A percentile compares a stretch with the other conserved stretches of the same genome.
Conservation (phyloP, 768 basidiomycete genomes). For the Porpolomopsis calyptriformis region DNA sequence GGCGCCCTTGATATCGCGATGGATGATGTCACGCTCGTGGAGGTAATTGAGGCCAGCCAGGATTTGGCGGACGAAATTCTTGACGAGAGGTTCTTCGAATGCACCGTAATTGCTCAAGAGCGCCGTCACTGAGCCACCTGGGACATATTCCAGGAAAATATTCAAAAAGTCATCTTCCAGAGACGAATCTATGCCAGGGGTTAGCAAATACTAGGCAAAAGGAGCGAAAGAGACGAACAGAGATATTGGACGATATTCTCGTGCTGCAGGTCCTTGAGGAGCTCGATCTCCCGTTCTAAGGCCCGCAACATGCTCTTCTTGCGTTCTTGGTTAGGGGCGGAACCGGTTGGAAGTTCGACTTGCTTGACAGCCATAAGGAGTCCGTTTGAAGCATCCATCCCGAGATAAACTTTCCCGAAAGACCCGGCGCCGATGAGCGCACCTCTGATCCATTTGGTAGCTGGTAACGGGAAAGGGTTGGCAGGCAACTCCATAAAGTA, state of each 20-base stretch:
- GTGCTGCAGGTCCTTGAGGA: constrained; percentile 86
- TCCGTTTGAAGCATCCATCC: constrained; percentile 86
- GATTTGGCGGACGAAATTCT: constrained; percentile 89
- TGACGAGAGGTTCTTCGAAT: constrained; percentile 85
- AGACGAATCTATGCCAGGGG: constrained; percentile 74
- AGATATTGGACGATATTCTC: constrained; percentile 98
- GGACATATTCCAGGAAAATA: constrained; percentile 96
- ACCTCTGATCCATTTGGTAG: constrained; percentile 94
- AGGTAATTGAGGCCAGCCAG: constrained; percentile 81
- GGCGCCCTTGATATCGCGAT: constrained; percentile 97
- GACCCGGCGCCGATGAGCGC: constrained; percentile 92
- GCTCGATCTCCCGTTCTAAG: constrained; percentile 87
- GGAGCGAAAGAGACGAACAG: constrained; percentile 41
- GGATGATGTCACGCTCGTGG: constrained; percentile 89
- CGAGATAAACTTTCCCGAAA: constrained; percentile 90
- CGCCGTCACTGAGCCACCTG: constrained; percentile 88
- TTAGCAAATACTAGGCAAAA: no score
- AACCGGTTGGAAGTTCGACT: constrained; percentile 81
- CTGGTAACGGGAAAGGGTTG: constrained; percentile 26
- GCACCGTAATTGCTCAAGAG: constrained; percentile 85
- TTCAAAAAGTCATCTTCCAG: constrained; percentile 85
- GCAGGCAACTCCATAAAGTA: constrained; percentile 6
- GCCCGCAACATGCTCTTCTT: constrained; percentile 90
- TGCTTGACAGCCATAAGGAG: constrained; percentile 97
- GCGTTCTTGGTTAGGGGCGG: constrained; percentile 79